These are phyloP conservation scores for Chrysopogon serrulatus DNA, from an alignment of 176 grass and related monocot species.

Conservation along the genomic window DNA sequence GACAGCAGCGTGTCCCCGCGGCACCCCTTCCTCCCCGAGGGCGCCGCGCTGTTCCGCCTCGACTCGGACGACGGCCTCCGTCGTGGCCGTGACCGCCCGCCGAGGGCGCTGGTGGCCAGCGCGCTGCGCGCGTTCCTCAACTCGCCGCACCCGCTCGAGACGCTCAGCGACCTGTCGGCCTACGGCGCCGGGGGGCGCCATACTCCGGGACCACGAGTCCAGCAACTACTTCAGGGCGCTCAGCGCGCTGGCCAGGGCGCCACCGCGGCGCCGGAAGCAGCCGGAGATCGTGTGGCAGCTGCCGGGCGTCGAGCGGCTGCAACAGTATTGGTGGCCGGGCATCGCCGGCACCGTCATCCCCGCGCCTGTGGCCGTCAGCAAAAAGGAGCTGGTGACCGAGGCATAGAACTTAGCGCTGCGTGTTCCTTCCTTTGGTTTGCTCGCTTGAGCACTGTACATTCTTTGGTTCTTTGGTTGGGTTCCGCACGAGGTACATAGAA, in stretches of 20 bases:
- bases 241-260: conserved; percentile 42
- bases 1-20: conserved; percentile 53
- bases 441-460: conserved; percentile 24
- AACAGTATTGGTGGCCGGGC: conserved; percentile 70
- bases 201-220: conserved; percentile 94
- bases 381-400: conserved; percentile 57
- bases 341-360: conserved; percentile 37
- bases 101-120: conserved; percentile 43
- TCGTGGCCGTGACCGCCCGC: neutral
- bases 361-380: conserved; percentile 6
- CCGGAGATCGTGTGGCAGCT: conserved; percentile 50
- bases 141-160: conserved; percentile 95
- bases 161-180: conserved; percentile 75
- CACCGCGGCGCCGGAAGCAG: conserved; percentile 34
- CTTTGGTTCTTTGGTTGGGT: conserved; percentile 45
- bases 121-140: conserved; percentile 87
- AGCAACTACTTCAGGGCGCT: conserved; percentile 85
- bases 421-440: neutral
- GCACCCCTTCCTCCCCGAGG: conserved; percentile 79
- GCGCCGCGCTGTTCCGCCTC: conserved; percentile 69
- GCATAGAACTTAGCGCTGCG: conserved; percentile 16
- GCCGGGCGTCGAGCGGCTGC: conserved; percentile 53
- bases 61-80: conserved; percentile 14
- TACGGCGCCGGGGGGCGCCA: conserved; percentile 87
- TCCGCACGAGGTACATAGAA: conserved; percentile 17